Evolutionary conservation across 768 basidiomycete species (phyloP), one percentile per base, ranked within the genome.

Genomic region (Leccinum sublutescens): DNA sequence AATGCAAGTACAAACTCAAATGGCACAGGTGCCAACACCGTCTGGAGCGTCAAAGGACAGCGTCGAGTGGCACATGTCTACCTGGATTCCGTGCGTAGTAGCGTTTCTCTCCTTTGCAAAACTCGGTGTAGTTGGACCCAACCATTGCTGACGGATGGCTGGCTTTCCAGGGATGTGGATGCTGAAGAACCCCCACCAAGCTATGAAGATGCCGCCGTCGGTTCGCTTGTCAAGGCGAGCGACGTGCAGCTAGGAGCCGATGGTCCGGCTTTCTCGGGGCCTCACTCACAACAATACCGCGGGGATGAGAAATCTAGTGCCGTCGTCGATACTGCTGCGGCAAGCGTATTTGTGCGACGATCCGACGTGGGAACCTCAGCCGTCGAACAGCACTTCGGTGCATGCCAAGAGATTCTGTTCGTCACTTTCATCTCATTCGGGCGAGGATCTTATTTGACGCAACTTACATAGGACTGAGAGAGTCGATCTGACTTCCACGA

Each of bases 131-230:
- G 10, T 43, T 43, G 43, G n/a, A 43, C 43, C 5, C 43, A 43
- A 11, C n/a, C n/a, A 43, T 10, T n/a, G 40, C 40, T 43, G n/a
- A 43, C n/a, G 40, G 40, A 10, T 2, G 40, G n/a, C n/a, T 43
- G 43, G 43, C 10, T 43, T 43, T 43, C 43, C 43, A 43, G 43
- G 43, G n/a, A 19, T 43, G 10, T 5, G 4, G 56, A 52, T 14
- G 36, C 14, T 7, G 25, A 57, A 5, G 61, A 55, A 15, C 58
- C 61, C 47, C 65, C 64, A 14, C 64, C 65, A 19, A 66, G 58
- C 19, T 64, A 63, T 11, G n/a, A 66, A 19, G 65, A 60, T 7
- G 45, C 38, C 10, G 9, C 50, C 31, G 48, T 55, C 27, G 31
- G 31, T 33, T 33, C 31, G 11, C 11, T 33, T 33, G 4, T 33